A percentile compares a stretch with the other conserved stretches of the same genome.
Conservation (phyloP, 1,284 basidiomycete genomes). For the Wolfiporia cocos region DNA sequence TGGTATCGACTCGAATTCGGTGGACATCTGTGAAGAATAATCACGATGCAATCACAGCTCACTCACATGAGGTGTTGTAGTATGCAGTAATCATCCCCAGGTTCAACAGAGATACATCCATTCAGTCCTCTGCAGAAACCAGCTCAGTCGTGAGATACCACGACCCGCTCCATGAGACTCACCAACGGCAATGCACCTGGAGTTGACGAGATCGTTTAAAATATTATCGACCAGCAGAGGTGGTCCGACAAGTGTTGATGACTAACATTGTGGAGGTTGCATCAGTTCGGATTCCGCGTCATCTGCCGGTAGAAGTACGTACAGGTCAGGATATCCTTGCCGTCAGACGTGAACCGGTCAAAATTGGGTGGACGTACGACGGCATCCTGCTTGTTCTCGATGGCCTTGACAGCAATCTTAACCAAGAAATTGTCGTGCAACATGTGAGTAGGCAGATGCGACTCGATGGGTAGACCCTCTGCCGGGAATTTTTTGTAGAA, state of each 20-base stretch:
- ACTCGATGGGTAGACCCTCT: conserved; percentile 95
- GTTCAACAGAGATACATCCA: conserved; percentile 90
- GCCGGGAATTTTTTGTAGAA: conserved; percentile 99
- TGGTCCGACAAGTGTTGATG: conserved; percentile 95
- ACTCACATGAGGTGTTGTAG: conserved; percentile 82
- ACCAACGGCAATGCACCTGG: conserved; percentile 94
- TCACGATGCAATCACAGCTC: background rate
- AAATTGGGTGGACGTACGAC: conserved; percentile 51
- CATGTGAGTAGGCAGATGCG: conserved; percentile 81
- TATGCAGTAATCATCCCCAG: conserved; percentile 96
- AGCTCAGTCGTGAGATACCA: too few species aligned
- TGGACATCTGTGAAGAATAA: conserved; percentile 67
- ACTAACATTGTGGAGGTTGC: conserved; percentile 90
- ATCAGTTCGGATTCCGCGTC: conserved; percentile 94
- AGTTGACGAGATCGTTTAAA: conserved; percentile 84
- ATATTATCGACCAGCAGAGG: conserved; percentile 92
- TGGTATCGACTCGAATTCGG: conserved; percentile 93
- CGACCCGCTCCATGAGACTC: conserved; percentile 19
- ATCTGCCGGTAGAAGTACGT: conserved; percentile 95
- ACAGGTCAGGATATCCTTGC: conserved; percentile 89
- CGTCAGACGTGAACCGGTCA: conserved; percentile 1
- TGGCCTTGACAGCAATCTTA: conserved; percentile 97
- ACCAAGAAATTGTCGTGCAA: conserved; percentile 98
- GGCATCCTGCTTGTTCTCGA: conserved; percentile 97
- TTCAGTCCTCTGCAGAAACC: conserved; percentile 81